These are phyloP conservation scores for Dendrobium nobile DNA, from an alignment of 106 monocot species.

Conservation along the genomic window DNA sequence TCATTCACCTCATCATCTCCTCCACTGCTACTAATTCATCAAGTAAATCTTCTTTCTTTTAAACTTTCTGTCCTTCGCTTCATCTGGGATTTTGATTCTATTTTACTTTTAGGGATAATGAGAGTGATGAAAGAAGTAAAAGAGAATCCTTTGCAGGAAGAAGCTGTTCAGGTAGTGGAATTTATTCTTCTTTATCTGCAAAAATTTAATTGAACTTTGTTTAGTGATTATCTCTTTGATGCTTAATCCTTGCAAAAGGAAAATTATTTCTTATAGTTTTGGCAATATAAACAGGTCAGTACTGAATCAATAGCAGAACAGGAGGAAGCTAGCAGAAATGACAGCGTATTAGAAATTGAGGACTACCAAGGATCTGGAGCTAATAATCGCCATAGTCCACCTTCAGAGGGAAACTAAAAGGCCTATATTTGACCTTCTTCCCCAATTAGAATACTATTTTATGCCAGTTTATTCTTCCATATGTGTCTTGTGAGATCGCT, in stretches of 20 bases:
- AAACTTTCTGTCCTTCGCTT: neutral
- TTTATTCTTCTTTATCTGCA: too few species aligned
- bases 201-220: too few species aligned
- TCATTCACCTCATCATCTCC: constrained; percentile 8
- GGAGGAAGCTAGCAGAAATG: neutral
- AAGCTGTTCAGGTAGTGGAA: constrained; percentile 5
- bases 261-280: neutral
- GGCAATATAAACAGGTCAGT: neutral
- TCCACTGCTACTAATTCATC: neutral
- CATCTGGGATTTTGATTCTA: neutral
- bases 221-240: too few species aligned
- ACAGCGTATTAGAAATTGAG: neutral
- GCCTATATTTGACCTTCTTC: neutral
- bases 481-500: neutral
- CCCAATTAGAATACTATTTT: neutral
- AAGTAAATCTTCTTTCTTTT: neutral
- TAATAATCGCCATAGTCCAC: constrained; percentile 5
- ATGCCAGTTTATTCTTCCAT: neutral
- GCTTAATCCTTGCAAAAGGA: too few species aligned
- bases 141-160: neutral
- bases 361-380: constrained; percentile 8
- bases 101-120: neutral
- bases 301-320: neutral
- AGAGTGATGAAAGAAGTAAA: neutral
- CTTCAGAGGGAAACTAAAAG: neutral